A percentile compares a stretch with the other conserved stretches of the same genome.
Conservation (phyloP, 169 alveolate species). For the Perkinsus marinus region DNA sequence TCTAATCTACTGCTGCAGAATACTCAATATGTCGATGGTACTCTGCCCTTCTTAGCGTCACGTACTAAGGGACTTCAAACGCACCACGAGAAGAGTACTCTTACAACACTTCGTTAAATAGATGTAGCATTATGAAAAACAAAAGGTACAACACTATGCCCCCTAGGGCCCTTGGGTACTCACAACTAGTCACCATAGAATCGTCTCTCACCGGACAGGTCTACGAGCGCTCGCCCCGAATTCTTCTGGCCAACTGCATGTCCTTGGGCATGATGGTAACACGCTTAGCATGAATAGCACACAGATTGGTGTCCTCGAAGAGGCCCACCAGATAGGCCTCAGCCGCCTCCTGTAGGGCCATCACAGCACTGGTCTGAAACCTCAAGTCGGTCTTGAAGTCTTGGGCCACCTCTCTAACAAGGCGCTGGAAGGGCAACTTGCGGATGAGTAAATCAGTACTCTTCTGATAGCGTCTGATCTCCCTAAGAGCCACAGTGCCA, state of each 20-base stretch:
- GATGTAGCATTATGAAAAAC: not conserved
- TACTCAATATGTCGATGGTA: not conserved
- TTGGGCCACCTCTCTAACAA: slow-evolving; percentile 91
- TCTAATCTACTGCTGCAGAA: not conserved
- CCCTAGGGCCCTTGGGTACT: not conserved
- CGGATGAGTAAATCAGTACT: slow-evolving; percentile 91
- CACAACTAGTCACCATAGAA: not conserved
- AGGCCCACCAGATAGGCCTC: slow-evolving; percentile 96
- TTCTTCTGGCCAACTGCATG: slow-evolving; percentile 94
- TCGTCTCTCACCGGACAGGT: not conserved
- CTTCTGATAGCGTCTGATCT: slow-evolving; percentile 92
- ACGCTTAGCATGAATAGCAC: slow-evolving; percentile 98
- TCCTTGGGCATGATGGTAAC: slow-evolving; percentile 99
- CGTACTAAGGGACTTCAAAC: not conserved
- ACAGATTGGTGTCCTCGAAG: slow-evolving; percentile 96
- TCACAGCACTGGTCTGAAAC: slow-evolving; percentile 94
- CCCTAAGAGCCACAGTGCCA: slow-evolving; percentile 97
- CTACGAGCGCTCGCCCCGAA: slow-evolving; percentile 90
- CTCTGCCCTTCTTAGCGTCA: not conserved
- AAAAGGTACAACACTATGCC: not conserved
- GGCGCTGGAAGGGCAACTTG: slow-evolving; percentile 94
- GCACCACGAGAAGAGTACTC: not conserved
- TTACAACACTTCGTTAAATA: not conserved
- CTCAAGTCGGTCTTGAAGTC: slow-evolving; percentile 94
- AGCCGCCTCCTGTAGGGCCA: slow-evolving; percentile 97